These are phyloP conservation scores for Gymnopus androsaceus DNA, from an alignment of 1,284 basidiomycete genomes.

Conservation along the genomic window DNA sequence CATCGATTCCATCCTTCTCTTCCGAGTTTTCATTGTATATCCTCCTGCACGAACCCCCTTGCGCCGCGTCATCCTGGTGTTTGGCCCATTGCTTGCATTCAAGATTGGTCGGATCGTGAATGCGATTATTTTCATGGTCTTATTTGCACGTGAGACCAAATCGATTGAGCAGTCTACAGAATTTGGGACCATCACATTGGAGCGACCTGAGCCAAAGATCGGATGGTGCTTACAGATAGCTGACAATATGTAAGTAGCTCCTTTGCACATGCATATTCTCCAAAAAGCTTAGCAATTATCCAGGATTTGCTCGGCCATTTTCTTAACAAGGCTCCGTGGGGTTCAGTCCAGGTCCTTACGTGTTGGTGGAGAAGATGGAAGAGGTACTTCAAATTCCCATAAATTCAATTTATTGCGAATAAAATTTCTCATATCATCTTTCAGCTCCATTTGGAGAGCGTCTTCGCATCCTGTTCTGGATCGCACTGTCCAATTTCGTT, in stretches of 20 bases:
- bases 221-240: neutral
- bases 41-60: neutral
- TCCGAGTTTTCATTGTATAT: neutral
- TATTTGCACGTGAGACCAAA: neutral
- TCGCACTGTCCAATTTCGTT: slow-evolving; percentile 1
- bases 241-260: neutral
- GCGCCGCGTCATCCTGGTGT: neutral
- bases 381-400: neutral
- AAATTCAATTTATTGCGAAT: too few relatives aligned
- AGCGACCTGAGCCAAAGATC: neutral
- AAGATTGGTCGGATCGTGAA: neutral
- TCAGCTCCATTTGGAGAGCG: neutral
- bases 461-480: slow-evolving; percentile 3
- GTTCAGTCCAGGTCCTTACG: neutral
- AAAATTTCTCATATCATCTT: neutral
- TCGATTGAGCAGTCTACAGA: neutral
- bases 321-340: neutral
- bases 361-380: neutral
- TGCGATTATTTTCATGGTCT: neutral
- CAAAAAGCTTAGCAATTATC: neutral
- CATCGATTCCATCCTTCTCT: neutral
- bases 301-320: neutral
- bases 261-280: too few relatives aligned
- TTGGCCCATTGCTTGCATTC: neutral
- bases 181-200: neutral